These are phyloP conservation scores for Plenodomus tracheiphilus DNA, from an alignment of 2,329 filamentous ascomycete genomes.

Conservation along the genomic window DNA sequence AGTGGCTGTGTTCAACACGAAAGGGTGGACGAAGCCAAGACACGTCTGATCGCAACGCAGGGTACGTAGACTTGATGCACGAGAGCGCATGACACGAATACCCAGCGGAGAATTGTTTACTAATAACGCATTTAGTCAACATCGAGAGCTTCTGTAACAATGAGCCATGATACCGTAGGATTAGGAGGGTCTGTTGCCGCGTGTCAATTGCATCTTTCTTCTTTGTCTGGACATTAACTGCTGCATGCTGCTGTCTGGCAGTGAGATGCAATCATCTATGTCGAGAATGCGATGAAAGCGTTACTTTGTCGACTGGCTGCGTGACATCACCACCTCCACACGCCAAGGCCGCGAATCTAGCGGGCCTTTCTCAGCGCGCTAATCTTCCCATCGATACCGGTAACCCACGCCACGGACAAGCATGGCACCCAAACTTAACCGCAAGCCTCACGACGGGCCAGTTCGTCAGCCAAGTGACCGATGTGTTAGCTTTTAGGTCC, in stretches of 20 bases:
- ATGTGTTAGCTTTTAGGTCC: neutral
- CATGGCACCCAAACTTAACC: neutral
- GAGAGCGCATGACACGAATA: neutral
- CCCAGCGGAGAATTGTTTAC: neutral
- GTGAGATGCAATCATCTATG: no score
- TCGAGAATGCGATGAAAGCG: no score
- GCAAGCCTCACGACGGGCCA: neutral
- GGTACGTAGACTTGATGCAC: neutral
- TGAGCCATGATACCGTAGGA: no score
- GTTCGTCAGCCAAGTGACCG: neutral
- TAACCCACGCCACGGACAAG: neutral
- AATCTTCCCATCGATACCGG: neutral
- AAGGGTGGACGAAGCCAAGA: neutral
- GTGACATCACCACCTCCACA: neutral
- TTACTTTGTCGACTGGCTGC: neutral
- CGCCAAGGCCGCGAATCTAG: neutral
- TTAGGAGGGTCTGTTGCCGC: no score
- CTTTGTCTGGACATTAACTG: neutral
- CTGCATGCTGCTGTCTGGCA: no score
- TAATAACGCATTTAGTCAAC: neutral
- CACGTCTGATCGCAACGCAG: neutral
- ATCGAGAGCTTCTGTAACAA: neutral
- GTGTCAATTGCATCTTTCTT: neutral
- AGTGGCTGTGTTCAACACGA: slow-evolving; percentile 17
- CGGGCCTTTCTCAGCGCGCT: neutral